These are phyloP conservation scores for Astraeus odoratus DNA, from an alignment of 768 basidiomycete genomes.

Conservation along the genomic window DNA sequence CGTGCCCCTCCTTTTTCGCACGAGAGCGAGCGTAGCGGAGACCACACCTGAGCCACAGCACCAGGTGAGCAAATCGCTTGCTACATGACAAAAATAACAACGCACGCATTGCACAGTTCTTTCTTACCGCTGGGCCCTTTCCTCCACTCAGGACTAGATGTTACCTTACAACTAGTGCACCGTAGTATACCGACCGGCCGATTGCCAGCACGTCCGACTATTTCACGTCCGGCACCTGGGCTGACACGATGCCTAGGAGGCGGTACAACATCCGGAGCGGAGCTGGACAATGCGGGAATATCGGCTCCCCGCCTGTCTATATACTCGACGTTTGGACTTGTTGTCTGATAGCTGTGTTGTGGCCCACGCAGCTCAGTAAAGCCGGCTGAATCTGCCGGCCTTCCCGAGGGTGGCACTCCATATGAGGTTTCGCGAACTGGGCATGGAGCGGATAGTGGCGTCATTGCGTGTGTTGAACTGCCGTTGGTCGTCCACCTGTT, in stretches of 20 bases:
- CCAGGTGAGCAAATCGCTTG: constrained; percentile 15
- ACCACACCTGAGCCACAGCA: constrained; percentile 52
- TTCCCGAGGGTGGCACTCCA: constrained; percentile 25
- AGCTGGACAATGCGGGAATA: constrained; percentile 18
- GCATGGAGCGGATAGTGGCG: constrained; percentile 19
- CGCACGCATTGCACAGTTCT: constrained; percentile 89
- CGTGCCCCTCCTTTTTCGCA: constrained; percentile 79
- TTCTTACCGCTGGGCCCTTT: constrained; percentile 89
- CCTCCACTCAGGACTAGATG: constrained; percentile 83
- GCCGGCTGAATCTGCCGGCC: constrained; percentile 32
- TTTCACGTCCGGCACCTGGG: constrained; percentile 44
- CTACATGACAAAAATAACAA: constrained; percentile 20
- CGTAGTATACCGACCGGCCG: constrained; percentile 65
- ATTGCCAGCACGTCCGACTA: constrained; percentile 40
- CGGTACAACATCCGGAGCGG: constrained; percentile 42
- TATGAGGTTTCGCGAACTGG: constrained; percentile 25
- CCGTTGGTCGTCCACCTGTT: constrained; percentile 23
- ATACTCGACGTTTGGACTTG: constrained; percentile 34
- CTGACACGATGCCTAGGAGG: constrained; percentile 51
- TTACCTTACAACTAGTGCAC: constrained; percentile 78
- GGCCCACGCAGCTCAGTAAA: constrained; percentile 21
- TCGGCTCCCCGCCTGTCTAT: constrained; percentile 30
- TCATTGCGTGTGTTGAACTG: constrained; percentile 23
- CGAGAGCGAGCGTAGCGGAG: constrained; percentile 81
- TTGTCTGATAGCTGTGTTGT: constrained; percentile 33